Conservation (phyloP, 306 rosid species). For the Cicer yamashitae region DNA sequence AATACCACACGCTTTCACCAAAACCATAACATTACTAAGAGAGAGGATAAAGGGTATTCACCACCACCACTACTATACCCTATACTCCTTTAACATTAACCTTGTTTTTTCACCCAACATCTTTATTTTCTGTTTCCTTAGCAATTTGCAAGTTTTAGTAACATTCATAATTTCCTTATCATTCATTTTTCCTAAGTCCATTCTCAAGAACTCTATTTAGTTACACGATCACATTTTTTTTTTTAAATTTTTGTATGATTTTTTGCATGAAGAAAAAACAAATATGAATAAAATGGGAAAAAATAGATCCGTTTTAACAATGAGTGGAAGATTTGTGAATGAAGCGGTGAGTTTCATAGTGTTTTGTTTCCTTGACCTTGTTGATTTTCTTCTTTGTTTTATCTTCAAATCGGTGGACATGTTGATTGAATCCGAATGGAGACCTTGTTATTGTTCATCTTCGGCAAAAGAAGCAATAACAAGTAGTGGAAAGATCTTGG, state of each 20-base stretch:
- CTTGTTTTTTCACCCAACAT: not conserved
- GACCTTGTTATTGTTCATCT: constrained; percentile 77
- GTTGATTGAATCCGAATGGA: constrained; percentile 74
- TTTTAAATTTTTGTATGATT: not conserved
- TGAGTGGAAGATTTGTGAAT: constrained; percentile 59
- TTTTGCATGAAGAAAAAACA: constrained; percentile 32
- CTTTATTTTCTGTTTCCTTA: not conserved
- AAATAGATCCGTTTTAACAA: constrained; percentile 44
- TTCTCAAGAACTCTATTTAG: not conserved
- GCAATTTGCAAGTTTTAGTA: constrained; percentile 3
- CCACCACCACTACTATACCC: not conserved
- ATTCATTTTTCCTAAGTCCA: not conserved
- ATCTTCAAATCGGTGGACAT: constrained; percentile 72
- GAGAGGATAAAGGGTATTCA: not conserved
- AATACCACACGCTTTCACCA: constrained; percentile 62
- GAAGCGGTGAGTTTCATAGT: constrained; percentile 71
- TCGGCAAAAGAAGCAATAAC: constrained; percentile 74
- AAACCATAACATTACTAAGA: not conserved
- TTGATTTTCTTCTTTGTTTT: constrained; percentile 72
- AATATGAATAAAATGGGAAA: constrained; percentile 48
- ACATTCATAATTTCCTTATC: not conserved
- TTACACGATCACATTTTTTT: not conserved
- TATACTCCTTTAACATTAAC: not conserved
- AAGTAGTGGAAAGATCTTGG: constrained; percentile 77
- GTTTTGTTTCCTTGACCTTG: constrained; percentile 65